Conservation (phyloP, 176 grass and related monocot species). For the Microstegium vimineum region DNA sequence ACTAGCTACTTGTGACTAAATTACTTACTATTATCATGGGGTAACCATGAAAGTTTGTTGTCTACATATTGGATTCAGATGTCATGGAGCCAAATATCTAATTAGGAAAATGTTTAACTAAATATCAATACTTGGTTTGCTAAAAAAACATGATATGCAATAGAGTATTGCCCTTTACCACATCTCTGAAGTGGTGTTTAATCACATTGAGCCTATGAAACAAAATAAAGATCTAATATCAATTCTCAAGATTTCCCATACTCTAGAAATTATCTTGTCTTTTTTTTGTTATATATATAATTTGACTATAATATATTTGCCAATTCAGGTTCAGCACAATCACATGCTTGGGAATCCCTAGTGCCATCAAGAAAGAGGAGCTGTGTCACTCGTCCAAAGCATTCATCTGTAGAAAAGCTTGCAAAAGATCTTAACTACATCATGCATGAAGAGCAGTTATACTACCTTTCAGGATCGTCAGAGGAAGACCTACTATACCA, state of each 20-base stretch:
- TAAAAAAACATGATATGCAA: background rate
- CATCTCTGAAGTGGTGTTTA: background rate
- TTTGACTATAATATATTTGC: conserved; percentile 16
- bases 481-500: conserved; percentile 83
- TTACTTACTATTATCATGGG: background rate
- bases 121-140: background rate
- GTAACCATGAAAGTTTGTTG: background rate
- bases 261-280: conserved; percentile 2
- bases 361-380: conserved; percentile 86
- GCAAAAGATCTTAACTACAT: conserved; percentile 84
- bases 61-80: background rate
- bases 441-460: conserved; percentile 68
- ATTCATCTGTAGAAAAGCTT: conserved; percentile 73
- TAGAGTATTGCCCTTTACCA: conserved; percentile 5
- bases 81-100: background rate
- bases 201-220: background rate
- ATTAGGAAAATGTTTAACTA: background rate
- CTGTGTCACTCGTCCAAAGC: conserved; percentile 43
- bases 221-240: background rate
- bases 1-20: conserved; percentile 1
- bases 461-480: conserved; percentile 54
- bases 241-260: background rate
- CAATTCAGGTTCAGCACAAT: conserved; percentile 83
- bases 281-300: conserved; percentile 10
- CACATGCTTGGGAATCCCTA: conserved; percentile 77